Evolutionary conservation across 805 yeast species (phyloP), one percentile per base, ranked within the genome.

Genomic region (Candida tallmaniae): DNA sequence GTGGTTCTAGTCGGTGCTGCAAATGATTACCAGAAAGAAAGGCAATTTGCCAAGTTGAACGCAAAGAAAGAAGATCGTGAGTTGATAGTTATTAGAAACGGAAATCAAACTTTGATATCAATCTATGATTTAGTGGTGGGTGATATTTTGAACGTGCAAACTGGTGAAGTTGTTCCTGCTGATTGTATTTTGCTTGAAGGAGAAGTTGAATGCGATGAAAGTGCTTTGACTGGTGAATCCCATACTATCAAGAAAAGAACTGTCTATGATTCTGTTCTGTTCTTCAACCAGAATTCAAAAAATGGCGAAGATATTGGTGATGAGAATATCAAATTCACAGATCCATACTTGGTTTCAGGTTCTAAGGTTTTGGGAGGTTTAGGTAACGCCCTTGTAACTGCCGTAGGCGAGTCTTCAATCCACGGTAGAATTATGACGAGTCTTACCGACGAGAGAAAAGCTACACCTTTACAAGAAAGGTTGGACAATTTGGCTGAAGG

Each of bases 11-110:
- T 94, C 10, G 95, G 97, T 32, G 93, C 96, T 2, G 82, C 76
- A n/a, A 93, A 93, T 58, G 98, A 93, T 61, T 93, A 83, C 66
- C 96, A 93, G 55, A 94, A 94, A 57, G 98, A 93, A 56, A 66
- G 87, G 11, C 98, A 93, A 56, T 93, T 93, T 59, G 83, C 85
- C 32, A 81, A 79, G 46, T 73, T 93, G 43, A 89, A 90, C 58
- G 78, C 87, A 21, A 85, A 89, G 58, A 90, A 90, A 58, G 93
- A 87, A 42, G 84, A 84, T 44, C 74, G 96, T 35, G 75, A 77
- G 40, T 69, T 93, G 28, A 75, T 83, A 34, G 95, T 88, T 2
- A 63, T 82, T 27, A 71, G 97, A 40, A 71, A 76, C 27, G 89
- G 90, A 24, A 69, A 70, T 30, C 86, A 86, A 46, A 64, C 62